Conservation (phyloP, 2,329 filamentous ascomycete species). For the Clarireedia paspali region DNA sequence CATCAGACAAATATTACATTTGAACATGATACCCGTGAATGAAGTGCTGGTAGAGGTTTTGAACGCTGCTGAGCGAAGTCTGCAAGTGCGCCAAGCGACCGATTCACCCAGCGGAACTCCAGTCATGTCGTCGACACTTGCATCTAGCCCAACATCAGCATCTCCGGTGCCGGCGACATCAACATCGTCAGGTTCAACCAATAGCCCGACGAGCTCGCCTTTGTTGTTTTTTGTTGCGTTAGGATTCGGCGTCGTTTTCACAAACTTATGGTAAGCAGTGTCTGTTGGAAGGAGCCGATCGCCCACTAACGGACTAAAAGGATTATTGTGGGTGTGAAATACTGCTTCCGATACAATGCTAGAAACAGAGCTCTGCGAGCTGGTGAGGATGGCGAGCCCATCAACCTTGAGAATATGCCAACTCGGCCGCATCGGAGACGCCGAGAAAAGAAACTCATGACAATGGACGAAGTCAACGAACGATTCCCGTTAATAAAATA, state of each 20-base stretch:
- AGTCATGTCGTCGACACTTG: slow-evolving; percentile 4
- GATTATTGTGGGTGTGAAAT: slow-evolving; percentile 99
- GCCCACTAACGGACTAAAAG: slow-evolving; percentile 40
- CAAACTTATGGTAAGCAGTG: slow-evolving; percentile 83
- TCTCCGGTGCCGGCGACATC: slow-evolving; percentile 14
- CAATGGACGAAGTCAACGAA: slow-evolving; percentile 97
- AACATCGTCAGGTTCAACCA: slow-evolving; percentile 11
- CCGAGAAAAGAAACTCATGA: slow-evolving; percentile 97
- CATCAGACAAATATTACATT: not conserved
- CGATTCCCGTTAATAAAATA: slow-evolving; percentile 95
- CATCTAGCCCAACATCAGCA: slow-evolving; percentile 8
- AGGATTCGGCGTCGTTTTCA: slow-evolving; percentile 96
- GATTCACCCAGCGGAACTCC: not conserved
- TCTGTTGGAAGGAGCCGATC: not conserved
- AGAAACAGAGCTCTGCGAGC: slow-evolving; percentile 73
- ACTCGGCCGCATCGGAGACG: slow-evolving; percentile 71
- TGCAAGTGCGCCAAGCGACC: slow-evolving; percentile 4
- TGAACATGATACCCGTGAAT: slow-evolving; percentile 21
- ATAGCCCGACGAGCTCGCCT: slow-evolving; percentile 58
- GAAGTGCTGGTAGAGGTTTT: slow-evolving; percentile 23
- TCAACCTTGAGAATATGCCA: slow-evolving; percentile 80
- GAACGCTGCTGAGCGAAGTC: slow-evolving; percentile 18
- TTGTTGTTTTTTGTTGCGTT: slow-evolving; percentile 90
- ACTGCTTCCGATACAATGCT: slow-evolving; percentile 97
- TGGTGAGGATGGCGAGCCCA: slow-evolving; percentile 77